Evolutionary conservation across 2,329 filamentous ascomycete genomes (phyloP).

Genomic region (Epichloe baconii): DNA sequence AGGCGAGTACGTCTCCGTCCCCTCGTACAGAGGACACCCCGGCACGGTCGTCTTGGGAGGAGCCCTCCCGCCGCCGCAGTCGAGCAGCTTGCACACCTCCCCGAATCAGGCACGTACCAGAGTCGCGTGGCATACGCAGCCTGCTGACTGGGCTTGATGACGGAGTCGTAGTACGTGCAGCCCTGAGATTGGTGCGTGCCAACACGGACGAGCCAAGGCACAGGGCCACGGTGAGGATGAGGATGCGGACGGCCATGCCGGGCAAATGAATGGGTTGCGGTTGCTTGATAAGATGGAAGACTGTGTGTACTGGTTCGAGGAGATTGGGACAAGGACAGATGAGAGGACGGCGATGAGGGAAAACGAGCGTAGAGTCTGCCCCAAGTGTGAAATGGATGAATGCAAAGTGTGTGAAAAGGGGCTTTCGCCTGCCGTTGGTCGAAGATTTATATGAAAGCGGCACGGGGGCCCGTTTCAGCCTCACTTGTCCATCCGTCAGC

Average conservation of each 20-base stretch:
- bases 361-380: too few species aligned
- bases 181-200: conserved; percentile 33
- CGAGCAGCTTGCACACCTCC: conserved; percentile 49
- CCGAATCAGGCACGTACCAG: conserved; percentile 49
- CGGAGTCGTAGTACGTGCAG: conserved; percentile 28
- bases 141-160: conserved; percentile 15
- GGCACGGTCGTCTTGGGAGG: conserved; percentile 48
- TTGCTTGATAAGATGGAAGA: too few species aligned
- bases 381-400: too few species aligned
- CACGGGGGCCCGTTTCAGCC: not conserved
- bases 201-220: conserved; percentile 20
- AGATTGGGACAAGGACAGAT: too few species aligned
- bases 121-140: conserved; percentile 31
- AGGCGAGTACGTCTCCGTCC: conserved; percentile 41
- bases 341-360: too few species aligned
- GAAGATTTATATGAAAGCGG: not conserved
- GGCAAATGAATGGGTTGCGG: not conserved
- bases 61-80: conserved; percentile 55
- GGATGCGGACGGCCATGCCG: conserved; percentile 14
- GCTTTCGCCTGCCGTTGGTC: not conserved
- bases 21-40: conserved; percentile 42
- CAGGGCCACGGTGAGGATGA: conserved; percentile 14
- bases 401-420: not conserved
- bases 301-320: too few species aligned
- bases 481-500: not conserved